These are phyloP conservation scores for Exidia glandulosa DNA, from an alignment of 768 basidiomycete species.

Conservation along the genomic window DNA sequence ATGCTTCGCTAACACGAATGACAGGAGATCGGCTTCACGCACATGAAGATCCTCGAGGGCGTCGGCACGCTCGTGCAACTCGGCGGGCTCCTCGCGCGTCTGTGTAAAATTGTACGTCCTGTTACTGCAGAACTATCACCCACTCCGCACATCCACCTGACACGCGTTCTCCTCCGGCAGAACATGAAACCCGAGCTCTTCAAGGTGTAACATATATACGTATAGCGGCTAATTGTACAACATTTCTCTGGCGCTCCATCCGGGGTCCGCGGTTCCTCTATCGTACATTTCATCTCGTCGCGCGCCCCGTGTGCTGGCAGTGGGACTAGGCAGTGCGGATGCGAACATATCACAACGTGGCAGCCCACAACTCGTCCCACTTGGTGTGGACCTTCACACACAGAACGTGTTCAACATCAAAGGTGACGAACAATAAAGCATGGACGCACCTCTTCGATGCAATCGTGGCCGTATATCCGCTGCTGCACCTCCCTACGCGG, in stretches of 20 bases:
- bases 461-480: background rate
- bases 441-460: background rate
- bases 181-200: slow-evolving; percentile 56
- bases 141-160: slow-evolving; percentile 25
- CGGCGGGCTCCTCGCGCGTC: slow-evolving; percentile 77
- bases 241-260: background rate
- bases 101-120: slow-evolving; percentile 71
- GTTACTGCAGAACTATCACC: slow-evolving; percentile 76
- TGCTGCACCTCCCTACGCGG: background rate
- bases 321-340: background rate
- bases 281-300: background rate
- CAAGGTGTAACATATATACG: slow-evolving; percentile 14
- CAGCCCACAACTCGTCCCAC: background rate
- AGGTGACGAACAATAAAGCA: background rate
- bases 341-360: background rate
- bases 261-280: background rate
- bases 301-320: background rate
- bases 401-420: background rate
- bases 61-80: slow-evolving; percentile 93
- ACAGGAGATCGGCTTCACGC: slow-evolving; percentile 96
- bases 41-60: slow-evolving; percentile 96
- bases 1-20: background rate
- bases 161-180: slow-evolving; percentile 21
- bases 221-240: background rate
- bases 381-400: background rate